phyloP scores from a whole-genome alignment of 2,329 filamentous ascomycete species.

The Furcasterigmium furcatum region DNA sequence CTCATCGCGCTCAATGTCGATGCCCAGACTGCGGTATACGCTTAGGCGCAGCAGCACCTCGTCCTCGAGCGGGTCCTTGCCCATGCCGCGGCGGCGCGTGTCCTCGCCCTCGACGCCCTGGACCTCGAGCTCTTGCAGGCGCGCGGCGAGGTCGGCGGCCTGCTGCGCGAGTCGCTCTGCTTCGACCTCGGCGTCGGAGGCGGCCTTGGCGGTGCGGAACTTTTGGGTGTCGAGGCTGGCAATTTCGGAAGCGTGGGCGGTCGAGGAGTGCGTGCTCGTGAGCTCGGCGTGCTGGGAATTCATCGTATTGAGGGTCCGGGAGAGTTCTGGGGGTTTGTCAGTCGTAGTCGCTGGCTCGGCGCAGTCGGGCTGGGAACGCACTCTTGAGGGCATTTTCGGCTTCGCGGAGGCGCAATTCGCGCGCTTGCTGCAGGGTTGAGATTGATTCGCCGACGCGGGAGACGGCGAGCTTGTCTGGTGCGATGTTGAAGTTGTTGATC shows the following conservation, averaged over 20 bases:
- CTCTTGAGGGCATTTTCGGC: slow-evolving; percentile 64
- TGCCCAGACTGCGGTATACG: slow-evolving; percentile 86
- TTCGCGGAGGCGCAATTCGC: slow-evolving; percentile 72
- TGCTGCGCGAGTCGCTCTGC: slow-evolving; percentile 85
- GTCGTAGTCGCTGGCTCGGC: slow-evolving; percentile 6
- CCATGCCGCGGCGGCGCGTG: slow-evolving; percentile 20
- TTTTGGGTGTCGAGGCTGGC: slow-evolving; percentile 87
- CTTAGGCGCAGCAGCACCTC: slow-evolving; percentile 74
- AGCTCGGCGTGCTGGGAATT: slow-evolving; percentile 75
- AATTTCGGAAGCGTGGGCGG: slow-evolving; percentile 80
- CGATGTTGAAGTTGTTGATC: slow-evolving; percentile 91
- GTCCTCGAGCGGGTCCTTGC: slow-evolving; percentile 51
- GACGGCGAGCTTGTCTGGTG: slow-evolving; percentile 80
- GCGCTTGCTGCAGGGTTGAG: slow-evolving; percentile 77
- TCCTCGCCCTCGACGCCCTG: slow-evolving; percentile 76
- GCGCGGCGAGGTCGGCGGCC: slow-evolving; percentile 68
- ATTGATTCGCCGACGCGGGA: slow-evolving; percentile 82
- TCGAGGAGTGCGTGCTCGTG: slow-evolving; percentile 69
- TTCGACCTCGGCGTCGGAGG: slow-evolving; percentile 86
- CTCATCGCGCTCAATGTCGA: slow-evolving; percentile 80
- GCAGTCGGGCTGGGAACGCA: slow-evolving; percentile 18
- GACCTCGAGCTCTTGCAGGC: slow-evolving; percentile 77
- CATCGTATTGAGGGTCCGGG: slow-evolving; percentile 72
- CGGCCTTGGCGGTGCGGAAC: slow-evolving; percentile 90
- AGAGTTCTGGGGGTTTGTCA: slow-evolving; percentile 45